Evolutionary conservation across 176 grass and related monocot species (phyloP), one percentile per base, ranked within the genome.

Genomic region (Microstegium vimineum): DNA sequence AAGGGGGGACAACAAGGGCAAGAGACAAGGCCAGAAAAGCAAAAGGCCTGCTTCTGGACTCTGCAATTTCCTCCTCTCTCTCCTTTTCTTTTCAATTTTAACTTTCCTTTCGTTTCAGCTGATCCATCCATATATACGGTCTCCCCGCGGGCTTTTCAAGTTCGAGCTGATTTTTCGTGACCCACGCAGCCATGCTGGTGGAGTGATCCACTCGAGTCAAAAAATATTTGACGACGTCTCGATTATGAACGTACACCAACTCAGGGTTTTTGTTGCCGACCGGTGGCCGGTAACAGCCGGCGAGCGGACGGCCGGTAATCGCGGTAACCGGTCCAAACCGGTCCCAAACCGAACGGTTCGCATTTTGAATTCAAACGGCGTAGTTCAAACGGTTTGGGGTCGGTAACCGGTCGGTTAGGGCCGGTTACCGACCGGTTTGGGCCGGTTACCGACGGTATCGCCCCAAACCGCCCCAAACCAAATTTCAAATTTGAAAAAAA

Each of bases 1-100:
- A 23, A 8, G 9, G 68, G 38, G 66, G 81, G 47, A 51, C 47
- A n/a, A n/a, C n/a, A 51, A 20, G 47, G 83, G 25, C 62, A 27
- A 49, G 40, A 43, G 28, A 37, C 73, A 81, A 69, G 71, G 22
- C 87, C 79, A 70, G 28, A 35, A 89, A 89, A 86, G 88, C 66
- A 78, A 78, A 90, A 66, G 74, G 26, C 54, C 54, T 82, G 76
- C 83, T 82, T 46, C 79, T 74, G 79, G 66, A 86, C 51, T 82
- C 83, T 10, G 71, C 81, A 62, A 60, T 59, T 80, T 79, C 74
- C 60, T 79, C 81, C 74, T 79, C 56, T 34, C 10, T 37, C 62
- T 47, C 9, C 54, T 82, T 84, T 75, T 27, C 18, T 20, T 56
- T 63, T 18, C 3, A 1, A 41, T 73, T 6, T 71, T 28, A 12